These are phyloP conservation scores for Claviceps maximensis DNA, from an alignment of 2,329 filamentous ascomycete species.

Conservation along the genomic window DNA sequence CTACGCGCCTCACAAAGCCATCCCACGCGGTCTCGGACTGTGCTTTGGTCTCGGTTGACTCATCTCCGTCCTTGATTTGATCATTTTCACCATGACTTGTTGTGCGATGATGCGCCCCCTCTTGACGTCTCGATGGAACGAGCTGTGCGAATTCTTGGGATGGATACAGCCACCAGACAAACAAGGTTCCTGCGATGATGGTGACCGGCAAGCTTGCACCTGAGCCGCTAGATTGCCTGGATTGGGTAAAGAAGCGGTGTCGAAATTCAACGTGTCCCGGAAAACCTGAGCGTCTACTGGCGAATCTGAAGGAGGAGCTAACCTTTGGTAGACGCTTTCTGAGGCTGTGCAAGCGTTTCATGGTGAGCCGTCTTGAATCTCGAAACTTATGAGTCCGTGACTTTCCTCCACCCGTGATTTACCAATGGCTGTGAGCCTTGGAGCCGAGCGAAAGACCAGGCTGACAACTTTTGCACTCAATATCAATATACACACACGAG, in stretches of 20 bases:
- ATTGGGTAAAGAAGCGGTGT: constrained; percentile 2
- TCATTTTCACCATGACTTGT: constrained; percentile 4
- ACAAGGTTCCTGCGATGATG: constrained; percentile 23
- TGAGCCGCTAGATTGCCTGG: not conserved
- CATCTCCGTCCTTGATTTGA: constrained; percentile 9
- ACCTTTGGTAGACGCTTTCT: constrained; percentile 6
- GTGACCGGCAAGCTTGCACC: constrained; percentile 16
- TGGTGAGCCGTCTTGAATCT: not conserved
- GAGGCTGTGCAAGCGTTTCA: constrained; percentile 7
- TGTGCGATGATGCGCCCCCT: not conserved
- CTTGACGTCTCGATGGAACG: constrained; percentile 9
- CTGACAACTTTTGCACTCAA: too few relatives aligned
- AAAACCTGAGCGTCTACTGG: not conserved
- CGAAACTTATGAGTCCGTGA: not conserved
- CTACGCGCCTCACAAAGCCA: constrained; percentile 33
- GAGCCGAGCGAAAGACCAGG: too few relatives aligned
- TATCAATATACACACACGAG: too few relatives aligned
- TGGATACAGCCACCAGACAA: constrained; percentile 31
- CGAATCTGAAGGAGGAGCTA: not conserved
- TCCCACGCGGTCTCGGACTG: constrained; percentile 31
- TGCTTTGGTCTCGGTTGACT: constrained; percentile 10
- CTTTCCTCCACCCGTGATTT: not conserved
- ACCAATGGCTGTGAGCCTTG: too few relatives aligned
- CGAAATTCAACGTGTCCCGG: not conserved
- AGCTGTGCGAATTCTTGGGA: constrained; percentile 28